Base-by-base conservation (phyloP, 2,329 filamentous ascomycete genomes). In the Arthrocladium fulminans region DNA sequence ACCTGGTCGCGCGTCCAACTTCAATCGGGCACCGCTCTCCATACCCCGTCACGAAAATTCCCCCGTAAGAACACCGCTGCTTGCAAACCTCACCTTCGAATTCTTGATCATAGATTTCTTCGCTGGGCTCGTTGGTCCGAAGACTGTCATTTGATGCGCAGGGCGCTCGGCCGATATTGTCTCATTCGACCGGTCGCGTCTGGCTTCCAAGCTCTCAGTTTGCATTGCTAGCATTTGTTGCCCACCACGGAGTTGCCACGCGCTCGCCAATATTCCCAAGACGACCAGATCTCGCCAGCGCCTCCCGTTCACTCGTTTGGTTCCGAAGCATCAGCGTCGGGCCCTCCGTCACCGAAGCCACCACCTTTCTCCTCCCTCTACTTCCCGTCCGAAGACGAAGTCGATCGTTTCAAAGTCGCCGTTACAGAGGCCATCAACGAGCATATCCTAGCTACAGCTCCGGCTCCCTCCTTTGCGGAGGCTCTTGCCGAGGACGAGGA, bases 311-410 rank as follows among this genome's bases (percentile, higher is more conserved):
- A 65, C 58, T 63, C 63, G 20, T 66, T 63, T 30, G 59, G 54
- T 47, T 63, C 63, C 27, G 63, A 64, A 57, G 62, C 68, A 47
- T 70, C 71, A 54, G 66, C 72, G 35, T 70, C 73, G 42, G 65
- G 65, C 63, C 68, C 72, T 63, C 71, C 76, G 54, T 77, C 76
- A 52, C 68, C 70, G 49, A 67, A 70, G 50, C 79, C 79, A 54
- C 79, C 79, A 53, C 76, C 79, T 52, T 83, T 82, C 66, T 80
- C 77, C 50, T 79, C 79, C 27, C 76, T 81, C 62, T 80, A 79
- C 65, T 79, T 77, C 59, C 66, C 73, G 34, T 63, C 73, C 48
- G 61, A 65, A 54, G 51, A 58, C 45, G 63, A 69, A 47, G 54
- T 59, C 55, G 62, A 65, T 59, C 65, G 59, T 46, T 57, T 65